Evolutionary conservation across 2,329 filamentous ascomycete species (phyloP).

Genomic region (Fusarium sterilihyphosum): DNA sequence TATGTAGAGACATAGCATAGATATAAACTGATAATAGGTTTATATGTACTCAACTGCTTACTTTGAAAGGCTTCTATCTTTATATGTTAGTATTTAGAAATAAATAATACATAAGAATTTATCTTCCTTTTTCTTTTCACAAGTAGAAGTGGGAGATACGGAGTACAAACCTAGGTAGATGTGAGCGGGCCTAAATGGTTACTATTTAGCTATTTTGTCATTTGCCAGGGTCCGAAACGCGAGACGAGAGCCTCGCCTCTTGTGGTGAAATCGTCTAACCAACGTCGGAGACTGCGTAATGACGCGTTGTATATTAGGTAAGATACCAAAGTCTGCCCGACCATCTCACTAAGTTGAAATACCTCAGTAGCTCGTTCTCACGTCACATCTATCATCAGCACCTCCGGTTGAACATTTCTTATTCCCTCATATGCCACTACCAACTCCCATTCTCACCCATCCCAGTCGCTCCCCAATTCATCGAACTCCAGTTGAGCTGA

Average conservation of each 20-base stretch:
- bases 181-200: too few relatives aligned
- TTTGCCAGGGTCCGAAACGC: too few relatives aligned
- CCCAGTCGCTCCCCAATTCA: not conserved
- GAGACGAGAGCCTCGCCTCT: accelerated
- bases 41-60: too few relatives aligned
- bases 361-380: not conserved
- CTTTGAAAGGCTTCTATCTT: too few relatives aligned
- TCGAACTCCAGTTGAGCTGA: not conserved
- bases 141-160: too few relatives aligned
- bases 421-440: not conserved
- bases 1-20: too few relatives aligned
- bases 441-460: not conserved
- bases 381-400: not conserved
- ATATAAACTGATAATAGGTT: too few relatives aligned
- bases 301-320: not conserved
- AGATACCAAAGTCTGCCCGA: not conserved
- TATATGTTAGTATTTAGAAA: too few relatives aligned
- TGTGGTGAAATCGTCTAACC: not conserved
- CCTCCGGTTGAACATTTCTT: not conserved
- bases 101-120: too few relatives aligned
- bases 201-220: too few relatives aligned
- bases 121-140: too few relatives aligned
- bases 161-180: too few relatives aligned
- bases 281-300: not conserved
- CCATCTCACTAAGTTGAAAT: not conserved